phyloP scores from a whole-genome alignment of 176 grass and related monocot species.

The Leersia perrieri region DNA sequence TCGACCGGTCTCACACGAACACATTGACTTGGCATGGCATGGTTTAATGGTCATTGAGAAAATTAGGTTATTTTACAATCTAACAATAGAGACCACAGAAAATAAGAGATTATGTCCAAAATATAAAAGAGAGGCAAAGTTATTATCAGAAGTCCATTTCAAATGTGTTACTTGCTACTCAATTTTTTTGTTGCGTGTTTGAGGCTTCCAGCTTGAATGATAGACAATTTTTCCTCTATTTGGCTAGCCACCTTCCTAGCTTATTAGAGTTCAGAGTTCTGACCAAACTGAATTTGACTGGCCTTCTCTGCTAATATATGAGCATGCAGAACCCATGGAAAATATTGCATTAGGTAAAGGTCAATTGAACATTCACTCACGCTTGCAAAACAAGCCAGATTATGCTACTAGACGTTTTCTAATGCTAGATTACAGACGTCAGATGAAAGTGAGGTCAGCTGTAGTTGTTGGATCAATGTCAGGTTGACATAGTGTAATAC shows the following conservation, averaged over 20 bases:
- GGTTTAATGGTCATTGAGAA: neutral
- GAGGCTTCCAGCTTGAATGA: neutral
- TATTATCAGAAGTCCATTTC: neutral
- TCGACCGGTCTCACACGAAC: neutral
- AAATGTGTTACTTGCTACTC: neutral
- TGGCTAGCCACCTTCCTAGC: constrained; percentile 23
- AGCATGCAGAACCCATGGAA: neutral
- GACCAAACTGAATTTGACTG: constrained; percentile 28
- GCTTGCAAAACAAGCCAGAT: neutral
- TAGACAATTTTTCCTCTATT: constrained; percentile 5
- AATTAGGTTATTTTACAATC: neutral
- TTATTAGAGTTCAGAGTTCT: constrained; percentile 40
- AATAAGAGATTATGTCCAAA: too few relatives aligned
- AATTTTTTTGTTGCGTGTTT: neutral
- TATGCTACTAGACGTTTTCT: neutral
- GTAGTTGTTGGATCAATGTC: constrained; percentile 21
- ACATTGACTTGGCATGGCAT: constrained; percentile 1
- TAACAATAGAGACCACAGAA: neutral
- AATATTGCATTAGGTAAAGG: constrained; percentile 12
- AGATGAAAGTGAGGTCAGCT: constrained; percentile 24
- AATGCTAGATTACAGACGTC: neutral
- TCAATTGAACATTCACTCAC: neutral
- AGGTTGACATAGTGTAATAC: neutral
- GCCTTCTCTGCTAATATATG: neutral
- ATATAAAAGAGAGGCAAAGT: neutral